phyloP scores from a whole-genome alignment of 2,329 filamentous ascomycete genomes.

The Verticillium isaacii region DNA sequence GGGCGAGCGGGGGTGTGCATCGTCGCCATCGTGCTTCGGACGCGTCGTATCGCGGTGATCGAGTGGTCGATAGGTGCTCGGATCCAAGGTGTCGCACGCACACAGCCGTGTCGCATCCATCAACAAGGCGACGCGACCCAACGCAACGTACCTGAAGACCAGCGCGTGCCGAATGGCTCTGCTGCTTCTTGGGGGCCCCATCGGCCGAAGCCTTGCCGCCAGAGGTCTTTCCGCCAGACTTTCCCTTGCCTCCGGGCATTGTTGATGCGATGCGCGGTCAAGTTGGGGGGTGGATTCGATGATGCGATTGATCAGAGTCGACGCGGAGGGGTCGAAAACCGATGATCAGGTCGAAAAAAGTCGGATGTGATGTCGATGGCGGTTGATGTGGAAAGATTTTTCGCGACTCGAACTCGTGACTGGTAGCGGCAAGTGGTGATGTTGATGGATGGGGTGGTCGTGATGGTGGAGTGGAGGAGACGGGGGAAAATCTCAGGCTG shows the following conservation, averaged over 20 bases:
- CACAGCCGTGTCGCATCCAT: conserved; percentile 5
- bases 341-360: neutral
- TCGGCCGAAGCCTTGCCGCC: conserved; percentile 69
- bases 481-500: neutral
- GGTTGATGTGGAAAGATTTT: conserved; percentile 10
- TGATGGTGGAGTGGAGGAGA: neutral
- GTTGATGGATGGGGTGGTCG: neutral
- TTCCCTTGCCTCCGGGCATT: conserved; percentile 89
- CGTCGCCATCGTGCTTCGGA: neutral
- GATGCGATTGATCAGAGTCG: neutral
- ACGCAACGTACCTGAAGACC: conserved; percentile 78
- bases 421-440: neutral
- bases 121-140: neutral
- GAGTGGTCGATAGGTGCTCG: neutral
- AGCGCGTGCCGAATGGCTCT: conserved; percentile 93
- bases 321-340: neutral
- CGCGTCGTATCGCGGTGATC: neutral
- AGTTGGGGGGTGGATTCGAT: neutral
- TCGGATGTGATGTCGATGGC: conserved; percentile 5
- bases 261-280: conserved; percentile 15
- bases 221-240: conserved; percentile 83
- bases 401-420: neutral
- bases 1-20: neutral
- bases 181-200: conserved; percentile 81
- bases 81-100: neutral